These are phyloP conservation scores for Trametes punicea DNA, from an alignment of 768 basidiomycete species.

Conservation along the genomic window DNA sequence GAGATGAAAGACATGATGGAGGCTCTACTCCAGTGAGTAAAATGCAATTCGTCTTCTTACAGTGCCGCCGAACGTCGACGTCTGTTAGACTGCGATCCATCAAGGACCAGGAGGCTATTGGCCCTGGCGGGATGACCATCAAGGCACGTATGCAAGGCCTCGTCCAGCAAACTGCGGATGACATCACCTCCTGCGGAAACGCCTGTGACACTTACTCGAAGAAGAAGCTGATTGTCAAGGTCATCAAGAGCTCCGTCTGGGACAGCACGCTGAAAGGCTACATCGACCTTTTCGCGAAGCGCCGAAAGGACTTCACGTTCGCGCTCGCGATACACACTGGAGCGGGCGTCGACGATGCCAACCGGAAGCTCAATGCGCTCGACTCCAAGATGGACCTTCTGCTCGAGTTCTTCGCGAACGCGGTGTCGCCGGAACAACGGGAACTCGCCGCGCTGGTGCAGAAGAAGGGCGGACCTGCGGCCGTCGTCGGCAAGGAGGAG, in stretches of 20 bases:
- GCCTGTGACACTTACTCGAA: conserved; percentile 33
- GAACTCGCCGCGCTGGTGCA: conserved; percentile 39
- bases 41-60: background rate
- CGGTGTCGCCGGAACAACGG: conserved; percentile 39
- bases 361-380: conserved; percentile 20
- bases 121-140: conserved; percentile 34
- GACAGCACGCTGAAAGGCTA: conserved; percentile 27
- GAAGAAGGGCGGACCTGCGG: conserved; percentile 38
- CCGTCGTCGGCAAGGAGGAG: conserved; percentile 33
- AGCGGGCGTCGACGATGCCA: conserved; percentile 24
- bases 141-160: conserved; percentile 34
- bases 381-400: conserved; percentile 29
- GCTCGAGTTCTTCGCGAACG: conserved; percentile 35
- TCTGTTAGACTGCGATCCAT: conserved; percentile 32
- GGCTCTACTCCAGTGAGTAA: conserved; percentile 42
- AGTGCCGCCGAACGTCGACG: background rate
- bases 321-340: conserved; percentile 32
- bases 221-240: conserved; percentile 30
- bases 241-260: conserved; percentile 32
- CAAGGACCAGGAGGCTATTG: conserved; percentile 29
- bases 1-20: conserved; percentile 53
- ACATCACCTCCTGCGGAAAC: conserved; percentile 34
- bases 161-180: conserved; percentile 27
- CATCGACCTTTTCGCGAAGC: conserved; percentile 24
- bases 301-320: conserved; percentile 28